Base-by-base conservation (phyloP, 495 filamentous ascomycete species). In the Penicillium psychrofluorescens region DNA sequence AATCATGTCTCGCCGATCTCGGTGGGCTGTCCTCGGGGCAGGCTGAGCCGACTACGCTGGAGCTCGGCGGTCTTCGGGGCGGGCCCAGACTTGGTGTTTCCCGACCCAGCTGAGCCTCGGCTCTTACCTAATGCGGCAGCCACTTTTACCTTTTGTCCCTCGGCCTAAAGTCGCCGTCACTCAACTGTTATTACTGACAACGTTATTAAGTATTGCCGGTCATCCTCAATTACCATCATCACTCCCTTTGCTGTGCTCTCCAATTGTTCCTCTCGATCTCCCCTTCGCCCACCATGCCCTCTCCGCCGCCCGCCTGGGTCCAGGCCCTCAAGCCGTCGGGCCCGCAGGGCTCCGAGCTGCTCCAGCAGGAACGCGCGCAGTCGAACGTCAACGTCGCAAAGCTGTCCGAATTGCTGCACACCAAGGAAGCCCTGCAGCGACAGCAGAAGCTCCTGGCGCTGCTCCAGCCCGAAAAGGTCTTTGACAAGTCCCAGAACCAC, bases 401-500 rank as follows among this genome's bases (percentile, higher is more conserved):
- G 48, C 64, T 86, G 11, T 74, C 76, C n/a, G 67, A 77, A 29
- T 76, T 81, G 35, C 68, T 86, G 8, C 78, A 80, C 54, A 79
- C 77, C 7, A 74, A 72, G 53, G 70, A 81, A 40, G 58, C 66
- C 3, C 56, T 84, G 11, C 62, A 76, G 16, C 66, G 74, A 27
- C 77, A 80, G 52, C 50, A 73, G 6, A 57, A 61, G 8, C 63
- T 86, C 8, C 57, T 86, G 10, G 50, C 68, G 11, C 61, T 84
- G 8, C 68, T 86, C 6, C 60, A 78, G 52, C 47, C 67, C 0
- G 79, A 86, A 39, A 72, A 76, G 50, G 74, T 83, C 36, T 86
- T 86, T 48, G 78, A 85, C 57, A 86, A 85, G 57, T 78, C 76
- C 5, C 76, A 81, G 48, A 86, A 84, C 49, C 81, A 84, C 61